Evolutionary conservation across 1,139 yeast genomes (phyloP), one percentile per base, ranked within the genome.

Genomic region (Insectozyma bohioensis): DNA sequence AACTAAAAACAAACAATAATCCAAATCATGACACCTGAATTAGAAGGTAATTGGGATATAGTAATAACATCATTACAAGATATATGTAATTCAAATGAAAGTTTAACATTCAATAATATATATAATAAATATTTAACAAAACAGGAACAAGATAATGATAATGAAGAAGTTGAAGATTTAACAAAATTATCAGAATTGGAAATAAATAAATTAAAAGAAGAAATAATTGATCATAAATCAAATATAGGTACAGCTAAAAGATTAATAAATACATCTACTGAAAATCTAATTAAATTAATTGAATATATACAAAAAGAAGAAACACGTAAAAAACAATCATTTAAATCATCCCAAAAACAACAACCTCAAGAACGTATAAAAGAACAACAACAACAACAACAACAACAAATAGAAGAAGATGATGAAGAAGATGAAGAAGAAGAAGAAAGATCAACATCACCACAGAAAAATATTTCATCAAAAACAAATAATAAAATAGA

Each of bases 31-130:
- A 26, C 42, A 26, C 40, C 43, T 19, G 68, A 63, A 54, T 62
- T 63, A 16, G 69, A 73, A 29, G 80, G 85, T 1, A 73, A 77
- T 48, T 82, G 90, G 90, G 85, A 79, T 48, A 71, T 75, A 24
- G 78, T 80, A 6, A 63, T 78, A 10, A 70, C 85, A 5, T 77
- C 84, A 2, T 61, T 82, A 17, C 88, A 81, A 51, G 88, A 81
- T 45, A 69, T 80, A 11, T 78, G 79, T 53, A 80, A 75, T 42
- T 65, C 77, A 27, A 79, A 80, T 47, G 85, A 78, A 45, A 64
- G 72, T 11, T 53, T 64, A 5, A 52, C 72, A 3, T 74, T 81
- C 37, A 82, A 80, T 42, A 69, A 67, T 34, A 51, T 66, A 18
- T 60, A 61, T 42, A 52, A 50, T 19, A n/a, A n/a, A n/a, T n/a